These are phyloP conservation scores for Phialophora verrucosa DNA, from an alignment of 2,329 filamentous ascomycete species.

Conservation along the genomic window DNA sequence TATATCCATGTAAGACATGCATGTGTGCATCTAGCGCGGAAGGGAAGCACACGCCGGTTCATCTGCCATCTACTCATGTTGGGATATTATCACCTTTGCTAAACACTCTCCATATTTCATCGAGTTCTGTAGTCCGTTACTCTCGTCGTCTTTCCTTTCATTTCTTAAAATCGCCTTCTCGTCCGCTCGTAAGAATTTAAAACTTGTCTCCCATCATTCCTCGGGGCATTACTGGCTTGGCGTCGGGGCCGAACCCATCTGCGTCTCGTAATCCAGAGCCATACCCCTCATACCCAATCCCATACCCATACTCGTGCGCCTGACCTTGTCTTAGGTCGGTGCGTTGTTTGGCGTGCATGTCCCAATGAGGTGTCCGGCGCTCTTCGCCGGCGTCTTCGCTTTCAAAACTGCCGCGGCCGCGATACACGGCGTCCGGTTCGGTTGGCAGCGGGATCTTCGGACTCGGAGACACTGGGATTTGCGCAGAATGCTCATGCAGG, in stretches of 20 bases:
- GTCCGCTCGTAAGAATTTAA: not conserved
- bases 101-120: no score
- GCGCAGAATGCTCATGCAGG: constrained; percentile 13
- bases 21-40: no score
- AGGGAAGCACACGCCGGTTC: no score
- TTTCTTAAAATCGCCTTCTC: no score
- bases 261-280: constrained; percentile 11
- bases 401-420: constrained; percentile 24
- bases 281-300: constrained; percentile 8
- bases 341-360: not conserved
- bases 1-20: no score
- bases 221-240: constrained; percentile 11
- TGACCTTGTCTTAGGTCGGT: not conserved
- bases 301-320: constrained; percentile 6
- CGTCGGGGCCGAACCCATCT: constrained; percentile 22
- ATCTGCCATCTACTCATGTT: no score
- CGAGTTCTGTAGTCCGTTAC: no score
- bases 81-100: no score
- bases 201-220: constrained; percentile 24
- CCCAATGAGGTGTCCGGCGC: not conserved
- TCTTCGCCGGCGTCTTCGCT: constrained; percentile 12
- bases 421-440: constrained; percentile 23
- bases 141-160: no score
- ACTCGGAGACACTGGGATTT: constrained; percentile 8
- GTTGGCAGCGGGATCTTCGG: constrained; percentile 3